Evolutionary conservation across 148 eudicot genomes (phyloP).

Genomic region (Rhododendron williamsianum): DNA sequence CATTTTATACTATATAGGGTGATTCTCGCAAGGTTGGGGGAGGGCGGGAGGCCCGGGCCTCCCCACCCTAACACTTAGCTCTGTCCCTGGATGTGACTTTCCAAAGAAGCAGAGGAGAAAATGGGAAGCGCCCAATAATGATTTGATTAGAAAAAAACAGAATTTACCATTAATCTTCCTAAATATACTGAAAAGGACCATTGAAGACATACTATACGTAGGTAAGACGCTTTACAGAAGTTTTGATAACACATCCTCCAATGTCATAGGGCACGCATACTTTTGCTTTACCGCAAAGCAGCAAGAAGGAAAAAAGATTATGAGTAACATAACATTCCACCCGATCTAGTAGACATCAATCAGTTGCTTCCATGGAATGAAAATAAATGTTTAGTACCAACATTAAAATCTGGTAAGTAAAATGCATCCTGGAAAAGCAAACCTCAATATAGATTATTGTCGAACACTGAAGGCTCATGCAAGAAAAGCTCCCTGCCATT

Average conservation of each 20-base stretch:
- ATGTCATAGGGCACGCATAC: background rate
- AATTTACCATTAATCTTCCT: background rate
- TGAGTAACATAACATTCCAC: background rate
- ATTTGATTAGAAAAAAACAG: background rate
- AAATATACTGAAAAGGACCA: background rate
- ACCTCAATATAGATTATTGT: conserved; percentile 51
- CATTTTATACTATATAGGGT: too few species aligned
- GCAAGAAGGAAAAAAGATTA: background rate
- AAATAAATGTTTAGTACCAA: background rate
- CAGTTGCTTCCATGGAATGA: background rate
- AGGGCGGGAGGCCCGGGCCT: too few species aligned
- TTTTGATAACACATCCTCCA: background rate
- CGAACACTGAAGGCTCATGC: conserved; percentile 85
- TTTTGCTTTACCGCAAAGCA: background rate
- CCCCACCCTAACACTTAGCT: background rate
- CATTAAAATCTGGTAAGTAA: background rate
- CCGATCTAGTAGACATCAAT: background rate
- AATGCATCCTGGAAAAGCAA: background rate
- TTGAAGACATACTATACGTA: background rate
- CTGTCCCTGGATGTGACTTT: background rate
- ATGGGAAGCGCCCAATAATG: background rate
- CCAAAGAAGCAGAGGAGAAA: background rate
- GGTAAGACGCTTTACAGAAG: background rate
- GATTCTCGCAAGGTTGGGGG: too few species aligned
- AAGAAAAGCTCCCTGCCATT: conserved; percentile 86